Evolutionary conservation across 495 filamentous ascomycete genomes (phyloP), one percentile per base, ranked within the genome.

Genomic region (Sordaria brevicollis): DNA sequence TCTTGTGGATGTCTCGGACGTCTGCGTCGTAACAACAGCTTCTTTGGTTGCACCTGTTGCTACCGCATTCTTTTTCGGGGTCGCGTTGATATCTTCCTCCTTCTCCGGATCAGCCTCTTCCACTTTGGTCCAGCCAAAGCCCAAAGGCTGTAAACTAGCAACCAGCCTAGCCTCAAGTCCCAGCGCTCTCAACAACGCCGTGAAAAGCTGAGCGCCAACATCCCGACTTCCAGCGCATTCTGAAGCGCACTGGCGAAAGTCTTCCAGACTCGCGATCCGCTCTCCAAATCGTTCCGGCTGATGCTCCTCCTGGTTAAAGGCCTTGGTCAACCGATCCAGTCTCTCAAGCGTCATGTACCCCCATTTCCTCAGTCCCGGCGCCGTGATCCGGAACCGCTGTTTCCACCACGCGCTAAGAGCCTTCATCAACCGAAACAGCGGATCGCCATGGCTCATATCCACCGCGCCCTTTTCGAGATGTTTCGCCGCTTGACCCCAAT

Each of bases 151-250:
- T 11, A 99, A 79, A 77, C 86, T 97, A 15, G 89, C 89, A 10
- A 97, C 89, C 74, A 98, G 81, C 43, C 93, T 84, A 21, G 91
- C 87, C 70, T 97, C 92, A 13, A 97, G 81, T 0, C 90, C 91
- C 19, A 99, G 74, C 4, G 89, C 94, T 70, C 96, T 85, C n/a
- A 97, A 77, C 29, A 99, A 79, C 8, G 93, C 92, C 0, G 93
- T 95, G 72, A 99, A 98, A 0, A 99, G 86, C 77, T 97, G 93
- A 2, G 91, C 90, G 5, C 93, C 94, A 19, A 95, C 84, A 77
- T 98, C 95, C 65, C 93, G 86, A 72, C 92, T 97, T 0, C 95
- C 96, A 65, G 88, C 83, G 79, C 92, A 93, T 65, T 84, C 80
- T 71, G 86, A 87, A 3, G 95, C 94, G 25, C 83, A 79, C 21